Evolutionary conservation across 495 filamentous ascomycete species (phyloP), one percentile per base, ranked within the genome.

Genomic region (Talaromyces trachyspermus): DNA sequence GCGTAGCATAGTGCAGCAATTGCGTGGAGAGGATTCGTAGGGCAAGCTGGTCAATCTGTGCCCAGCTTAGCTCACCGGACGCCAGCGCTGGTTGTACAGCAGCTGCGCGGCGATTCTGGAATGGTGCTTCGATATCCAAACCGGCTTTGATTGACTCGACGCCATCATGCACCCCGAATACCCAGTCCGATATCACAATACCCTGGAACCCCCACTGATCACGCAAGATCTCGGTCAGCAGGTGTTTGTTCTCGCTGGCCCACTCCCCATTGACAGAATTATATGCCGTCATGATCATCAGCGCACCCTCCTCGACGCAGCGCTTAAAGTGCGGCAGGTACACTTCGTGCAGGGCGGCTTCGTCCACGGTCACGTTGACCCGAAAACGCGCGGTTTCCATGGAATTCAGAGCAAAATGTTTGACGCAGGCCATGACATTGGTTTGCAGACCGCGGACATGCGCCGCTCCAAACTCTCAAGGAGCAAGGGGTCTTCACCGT

Each of bases 71-170:
- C 19, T 55, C 46, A 6, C 49, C 52, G 3, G 38, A 18, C 2
- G 37, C 27, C 46, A 58, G 20, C 5, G 55, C n/a, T n/a, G n/a
- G n/a, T n/a, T n/a, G n/a, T n/a, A n/a, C n/a, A n/a, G n/a, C n/a
- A n/a, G n/a, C 52, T 10, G 25, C 42, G n/a, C 55, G 10, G 24
- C 47, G 53, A 23, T 58, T 44, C 11, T 20, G 35, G 38, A 58
- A 58, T 4, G 55, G 52, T 10, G 53, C 49, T 39, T 58, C 55
- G 18, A 58, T 46, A 51, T 58, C 55, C 36, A 58, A 29, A 2
- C 55, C 55, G 36, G 40, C 44, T 20, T 37, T 48, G 5, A 55
- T 22, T 12, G 55, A 58, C 19, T 15, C 3, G 5, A 30, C 38
- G 6, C 39, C 42, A 32, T 59, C 53, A 1, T 50, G 49, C 15